Percentiles rank a stretch among this genome's conserved stretches.
phyloP scores from a whole-genome alignment of 139 green algal genomes.

The Desmodesmus armatus region DNA sequence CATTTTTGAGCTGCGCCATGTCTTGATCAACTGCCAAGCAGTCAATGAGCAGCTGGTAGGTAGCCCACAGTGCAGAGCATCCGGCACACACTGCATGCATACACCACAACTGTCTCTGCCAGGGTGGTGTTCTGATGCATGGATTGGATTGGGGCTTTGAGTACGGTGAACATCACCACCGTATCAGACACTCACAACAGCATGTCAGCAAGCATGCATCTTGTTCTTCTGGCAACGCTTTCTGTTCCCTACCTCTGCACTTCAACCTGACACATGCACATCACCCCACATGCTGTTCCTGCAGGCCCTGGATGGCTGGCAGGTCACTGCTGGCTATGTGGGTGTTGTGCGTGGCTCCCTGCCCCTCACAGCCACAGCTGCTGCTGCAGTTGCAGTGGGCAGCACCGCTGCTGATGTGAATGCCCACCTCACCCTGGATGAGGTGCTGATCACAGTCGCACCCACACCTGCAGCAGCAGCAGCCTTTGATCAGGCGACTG shows the following conservation, averaged over 20 bases:
- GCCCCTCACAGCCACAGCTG: conserved; percentile 50
- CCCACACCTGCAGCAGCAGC: conserved; percentile 30
- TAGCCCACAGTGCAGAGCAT: not conserved
- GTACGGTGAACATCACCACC: too few relatives aligned
- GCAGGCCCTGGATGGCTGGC: conserved; percentile 61
- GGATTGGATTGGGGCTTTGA: too few relatives aligned
- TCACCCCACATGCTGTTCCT: not conserved
- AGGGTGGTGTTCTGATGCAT: too few relatives aligned
- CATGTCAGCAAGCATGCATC: not conserved
- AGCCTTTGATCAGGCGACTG: not conserved
- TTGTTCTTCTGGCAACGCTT: too few relatives aligned
- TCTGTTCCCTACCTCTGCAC: not conserved
- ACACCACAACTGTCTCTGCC: not conserved
- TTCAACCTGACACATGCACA: not conserved
- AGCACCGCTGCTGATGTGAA: not conserved
- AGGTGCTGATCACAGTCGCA: conserved; percentile 67
- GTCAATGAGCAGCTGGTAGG: conserved; percentile 77
- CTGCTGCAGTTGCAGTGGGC: not conserved
- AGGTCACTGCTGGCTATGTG: conserved; percentile 69
- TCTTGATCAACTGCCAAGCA: conserved; percentile 75
- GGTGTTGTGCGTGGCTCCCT: conserved; percentile 60
- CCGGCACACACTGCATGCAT: not conserved
- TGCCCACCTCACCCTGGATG: conserved; percentile 61
- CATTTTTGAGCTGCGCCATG: conserved; percentile 72
- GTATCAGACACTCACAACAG: too few relatives aligned